phyloP scores from a whole-genome alignment of 2,329 filamentous ascomycete species.

The Zasmidium angulare region DNA sequence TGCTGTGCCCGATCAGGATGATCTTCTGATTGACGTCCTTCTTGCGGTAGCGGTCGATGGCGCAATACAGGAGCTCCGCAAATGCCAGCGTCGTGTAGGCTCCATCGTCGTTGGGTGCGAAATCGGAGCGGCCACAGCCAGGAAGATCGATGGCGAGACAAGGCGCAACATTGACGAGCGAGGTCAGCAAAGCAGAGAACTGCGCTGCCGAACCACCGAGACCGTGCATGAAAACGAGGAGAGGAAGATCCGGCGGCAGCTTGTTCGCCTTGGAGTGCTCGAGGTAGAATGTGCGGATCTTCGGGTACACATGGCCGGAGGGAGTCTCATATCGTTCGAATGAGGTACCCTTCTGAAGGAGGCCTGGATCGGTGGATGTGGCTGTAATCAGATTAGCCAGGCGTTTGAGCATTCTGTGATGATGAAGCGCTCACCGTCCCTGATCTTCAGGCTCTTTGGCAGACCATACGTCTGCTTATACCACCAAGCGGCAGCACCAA shows the following conservation, averaged over 20 bases:
- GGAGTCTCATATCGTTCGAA: conserved; percentile 71
- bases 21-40: conserved; percentile 65
- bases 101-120: conserved; percentile 67
- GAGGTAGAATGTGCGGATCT: conserved; percentile 79
- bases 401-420: neutral
- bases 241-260: conserved; percentile 71
- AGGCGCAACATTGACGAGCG: conserved; percentile 77
- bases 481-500: conserved; percentile 2
- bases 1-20: conserved; percentile 82
- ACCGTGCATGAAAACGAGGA: conserved; percentile 90
- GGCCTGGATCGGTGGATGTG: conserved; percentile 65
- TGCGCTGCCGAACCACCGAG: conserved; percentile 90
- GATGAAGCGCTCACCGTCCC: conserved; percentile 7
- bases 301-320: conserved; percentile 66
- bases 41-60: conserved; percentile 73
- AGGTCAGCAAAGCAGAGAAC: conserved; percentile 77
- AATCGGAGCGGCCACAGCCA: conserved; percentile 80
- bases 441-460: neutral
- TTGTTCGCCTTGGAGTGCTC: conserved; percentile 80
- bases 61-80: conserved; percentile 68
- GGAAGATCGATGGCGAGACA: conserved; percentile 88
- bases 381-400: conserved; percentile 12
- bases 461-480: neutral
- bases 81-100: conserved; percentile 79
- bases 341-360: conserved; percentile 74